Evolutionary conservation across 805 yeast species (phyloP).

Genomic region (Kregervanrija pseudodelftensis): DNA sequence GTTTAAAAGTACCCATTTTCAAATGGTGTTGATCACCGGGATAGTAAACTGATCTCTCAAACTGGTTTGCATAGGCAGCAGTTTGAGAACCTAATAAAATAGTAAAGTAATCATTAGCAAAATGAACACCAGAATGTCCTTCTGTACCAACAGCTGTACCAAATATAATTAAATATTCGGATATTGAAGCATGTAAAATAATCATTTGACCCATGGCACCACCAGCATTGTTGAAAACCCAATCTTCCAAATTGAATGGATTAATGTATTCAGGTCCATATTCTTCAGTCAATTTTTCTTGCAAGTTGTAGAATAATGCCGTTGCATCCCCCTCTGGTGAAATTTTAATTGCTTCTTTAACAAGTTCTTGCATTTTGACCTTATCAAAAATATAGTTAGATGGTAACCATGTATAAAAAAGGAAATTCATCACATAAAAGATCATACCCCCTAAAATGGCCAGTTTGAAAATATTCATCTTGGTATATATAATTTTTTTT

Average conservation of each 20-base stretch:
- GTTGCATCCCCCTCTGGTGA: constrained; percentile 56
- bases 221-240: constrained; percentile 98
- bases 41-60: constrained; percentile 58
- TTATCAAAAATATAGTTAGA: constrained; percentile 64
- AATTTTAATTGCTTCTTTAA: constrained; percentile 43
- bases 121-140: constrained; percentile 94
- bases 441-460: constrained; percentile 9
- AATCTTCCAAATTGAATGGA: constrained; percentile 66
- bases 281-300: constrained; percentile 45
- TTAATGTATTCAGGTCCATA: constrained; percentile 69
- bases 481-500: not conserved
- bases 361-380: constrained; percentile 48
- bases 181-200: constrained; percentile 86
- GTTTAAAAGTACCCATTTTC: constrained; percentile 66
- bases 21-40: constrained; percentile 90
- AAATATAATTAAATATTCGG: constrained; percentile 88
- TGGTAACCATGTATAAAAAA: constrained; percentile 65
- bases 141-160: constrained; percentile 94
- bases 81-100: constrained; percentile 73
- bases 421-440: constrained; percentile 30
- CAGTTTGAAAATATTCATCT: constrained; percentile 8
- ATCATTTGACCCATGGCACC: constrained; percentile 98
- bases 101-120: constrained; percentile 96
- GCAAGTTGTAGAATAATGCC: constrained; percentile 54
- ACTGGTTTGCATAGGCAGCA: constrained; percentile 63